A percentile compares a stretch with the other conserved stretches of the same genome.
phyloP scores from a whole-genome alignment of 2,329 filamentous ascomycete genomes.

The Aspergillus caelatus region DNA sequence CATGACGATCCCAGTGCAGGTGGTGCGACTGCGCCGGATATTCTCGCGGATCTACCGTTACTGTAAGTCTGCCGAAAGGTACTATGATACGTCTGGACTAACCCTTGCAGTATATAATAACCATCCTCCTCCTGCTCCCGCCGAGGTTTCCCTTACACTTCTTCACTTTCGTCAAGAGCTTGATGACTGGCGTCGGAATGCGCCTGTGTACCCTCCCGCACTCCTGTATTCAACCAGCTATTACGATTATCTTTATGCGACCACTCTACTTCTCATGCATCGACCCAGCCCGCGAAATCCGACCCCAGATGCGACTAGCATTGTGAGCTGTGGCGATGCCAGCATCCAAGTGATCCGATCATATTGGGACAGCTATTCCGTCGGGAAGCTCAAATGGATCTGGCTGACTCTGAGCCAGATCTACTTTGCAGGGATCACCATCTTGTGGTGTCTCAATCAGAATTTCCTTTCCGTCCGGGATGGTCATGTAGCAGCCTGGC shows the following conservation, averaged over 20 bases:
- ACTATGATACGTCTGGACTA: neutral
- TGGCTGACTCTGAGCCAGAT: constrained; percentile 44
- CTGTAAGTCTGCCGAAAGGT: constrained; percentile 26
- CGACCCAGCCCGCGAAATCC: constrained; percentile 42
- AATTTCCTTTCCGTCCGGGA: constrained; percentile 38
- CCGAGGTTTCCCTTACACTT: constrained; percentile 32
- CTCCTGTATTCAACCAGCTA: constrained; percentile 45
- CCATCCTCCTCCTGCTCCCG: constrained; percentile 30
- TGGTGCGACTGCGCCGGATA: constrained; percentile 39
- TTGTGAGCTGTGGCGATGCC: constrained; percentile 42
- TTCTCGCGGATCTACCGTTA: constrained; percentile 44
- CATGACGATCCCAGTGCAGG: constrained; percentile 44
- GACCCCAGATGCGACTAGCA: constrained; percentile 38
- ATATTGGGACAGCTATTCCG: constrained; percentile 44
- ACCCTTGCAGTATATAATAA: constrained; percentile 38
- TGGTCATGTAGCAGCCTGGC: constrained; percentile 34
- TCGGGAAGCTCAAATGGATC: constrained; percentile 45
- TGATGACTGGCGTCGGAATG: constrained; percentile 41
- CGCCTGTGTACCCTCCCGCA: constrained; percentile 39
- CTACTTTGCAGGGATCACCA: constrained; percentile 44
- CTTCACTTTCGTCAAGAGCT: constrained; percentile 40
- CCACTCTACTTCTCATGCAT: constrained; percentile 42
- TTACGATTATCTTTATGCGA: constrained; percentile 45
- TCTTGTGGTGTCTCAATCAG: constrained; percentile 44
- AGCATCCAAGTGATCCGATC: constrained; percentile 43